These are phyloP conservation scores for Gaultheria prostrata DNA, from an alignment of 148 eudicot genomes.

Conservation along the genomic window DNA sequence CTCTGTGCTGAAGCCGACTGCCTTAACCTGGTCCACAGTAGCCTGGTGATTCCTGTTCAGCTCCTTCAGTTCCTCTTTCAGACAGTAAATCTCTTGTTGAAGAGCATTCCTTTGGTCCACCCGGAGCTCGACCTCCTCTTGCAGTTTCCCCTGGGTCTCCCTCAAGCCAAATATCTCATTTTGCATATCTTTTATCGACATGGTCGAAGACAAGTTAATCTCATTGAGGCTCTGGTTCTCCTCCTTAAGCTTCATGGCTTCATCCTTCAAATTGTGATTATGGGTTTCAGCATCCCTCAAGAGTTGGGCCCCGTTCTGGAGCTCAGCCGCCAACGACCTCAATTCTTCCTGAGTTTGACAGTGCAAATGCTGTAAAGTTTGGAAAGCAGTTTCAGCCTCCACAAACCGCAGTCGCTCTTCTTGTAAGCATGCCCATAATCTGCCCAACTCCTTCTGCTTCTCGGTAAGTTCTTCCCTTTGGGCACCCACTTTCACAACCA, in stretches of 20 bases:
- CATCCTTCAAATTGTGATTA: conserved; percentile 55
- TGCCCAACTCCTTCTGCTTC: conserved; percentile 85
- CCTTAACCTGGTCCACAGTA: conserved; percentile 57
- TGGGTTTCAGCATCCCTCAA: conserved; percentile 54
- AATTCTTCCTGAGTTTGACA: conserved; percentile 79
- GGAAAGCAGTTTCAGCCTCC: conserved; percentile 85
- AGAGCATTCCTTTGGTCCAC: conserved; percentile 76
- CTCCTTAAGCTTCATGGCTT: conserved; percentile 54
- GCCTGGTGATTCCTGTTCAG: conserved; percentile 49
- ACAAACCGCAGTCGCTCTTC: conserved; percentile 80
- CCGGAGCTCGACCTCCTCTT: conserved; percentile 66
- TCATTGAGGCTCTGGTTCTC: conserved; percentile 77
- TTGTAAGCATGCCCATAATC: conserved; percentile 78
- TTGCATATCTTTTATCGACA: conserved; percentile 61
- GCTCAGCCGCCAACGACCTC: conserved; percentile 59
- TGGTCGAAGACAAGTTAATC: conserved; percentile 52
- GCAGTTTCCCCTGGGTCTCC: conserved; percentile 56
- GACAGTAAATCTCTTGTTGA: conserved; percentile 77
- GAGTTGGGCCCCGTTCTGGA: conserved; percentile 64
- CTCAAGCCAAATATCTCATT: conserved; percentile 54
- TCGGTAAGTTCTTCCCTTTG: conserved; percentile 78
- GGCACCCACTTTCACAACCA: conserved; percentile 52
- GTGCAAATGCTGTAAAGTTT: conserved; percentile 72
- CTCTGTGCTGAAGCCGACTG: conserved; percentile 58
- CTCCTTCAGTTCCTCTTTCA: conserved; percentile 69